Conservation (phyloP, 176 grass and related monocot species). For the Carex pumila region DNA sequence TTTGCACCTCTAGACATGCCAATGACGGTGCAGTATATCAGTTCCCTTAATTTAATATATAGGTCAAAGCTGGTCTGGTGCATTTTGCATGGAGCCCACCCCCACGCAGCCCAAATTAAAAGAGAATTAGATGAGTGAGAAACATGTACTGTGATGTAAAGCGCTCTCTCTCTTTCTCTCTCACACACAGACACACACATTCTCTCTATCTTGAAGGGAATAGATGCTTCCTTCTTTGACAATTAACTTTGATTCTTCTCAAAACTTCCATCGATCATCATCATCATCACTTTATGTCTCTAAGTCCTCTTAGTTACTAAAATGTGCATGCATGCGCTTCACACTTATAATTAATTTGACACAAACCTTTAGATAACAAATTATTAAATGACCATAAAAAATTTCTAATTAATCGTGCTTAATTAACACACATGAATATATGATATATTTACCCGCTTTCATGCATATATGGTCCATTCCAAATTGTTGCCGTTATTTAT, state of each 20-base stretch:
- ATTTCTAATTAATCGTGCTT: background rate
- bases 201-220: slow-evolving; percentile 65
- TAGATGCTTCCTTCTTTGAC: slow-evolving; percentile 80
- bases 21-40: background rate
- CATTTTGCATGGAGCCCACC: slow-evolving; percentile 35
- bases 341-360: background rate
- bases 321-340: background rate
- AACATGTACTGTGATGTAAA: slow-evolving; percentile 48
- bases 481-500: background rate
- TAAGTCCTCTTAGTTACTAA: background rate
- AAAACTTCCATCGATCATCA: slow-evolving; percentile 45
- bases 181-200: slow-evolving; percentile 6
- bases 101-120: slow-evolving; percentile 22
- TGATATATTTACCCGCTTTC: background rate
- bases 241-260: slow-evolving; percentile 94
- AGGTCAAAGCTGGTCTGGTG: slow-evolving; percentile 50
- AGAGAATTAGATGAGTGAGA: slow-evolving; percentile 42
- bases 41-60: background rate
- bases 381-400: background rate
- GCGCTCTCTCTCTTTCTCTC: background rate
- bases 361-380: background rate
- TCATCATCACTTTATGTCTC: background rate
- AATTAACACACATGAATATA: background rate
- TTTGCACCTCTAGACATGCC: too few relatives aligned
- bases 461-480: background rate